phyloP scores from a whole-genome alignment of 1,284 basidiomycete species.

The Cryptococcus sp. region DNA sequence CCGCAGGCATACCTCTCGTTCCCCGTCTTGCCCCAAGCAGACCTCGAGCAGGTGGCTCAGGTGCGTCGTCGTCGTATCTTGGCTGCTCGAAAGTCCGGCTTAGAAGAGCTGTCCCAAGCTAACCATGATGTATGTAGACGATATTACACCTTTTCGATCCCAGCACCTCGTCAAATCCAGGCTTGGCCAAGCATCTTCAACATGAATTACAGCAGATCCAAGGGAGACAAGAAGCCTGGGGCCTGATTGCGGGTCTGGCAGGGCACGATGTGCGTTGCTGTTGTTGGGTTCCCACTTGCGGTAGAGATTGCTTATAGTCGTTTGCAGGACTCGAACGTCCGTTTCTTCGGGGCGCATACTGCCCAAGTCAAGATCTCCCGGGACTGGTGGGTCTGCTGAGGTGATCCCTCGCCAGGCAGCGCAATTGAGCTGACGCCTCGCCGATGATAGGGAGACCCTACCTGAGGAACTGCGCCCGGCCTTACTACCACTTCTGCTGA shows the following conservation, averaged over 20 bases:
- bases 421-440: neutral
- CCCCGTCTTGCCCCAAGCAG: conserved; percentile 35
- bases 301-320: conserved; percentile 2
- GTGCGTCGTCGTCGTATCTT: conserved; percentile 20
- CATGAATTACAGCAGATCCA: conserved; percentile 50
- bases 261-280: conserved; percentile 38
- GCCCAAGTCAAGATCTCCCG: conserved; percentile 85
- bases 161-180: conserved; percentile 37
- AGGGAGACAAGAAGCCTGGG: conserved; percentile 50
- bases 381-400: conserved; percentile 67
- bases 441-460: conserved; percentile 46
- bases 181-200: conserved; percentile 45
- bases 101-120: neutral
- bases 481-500: conserved; percentile 45
- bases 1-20: conserved; percentile 62
- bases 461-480: conserved; percentile 44
- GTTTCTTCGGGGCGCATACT: conserved; percentile 90
- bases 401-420: neutral
- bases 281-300: neutral
- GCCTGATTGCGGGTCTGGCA: conserved; percentile 49
- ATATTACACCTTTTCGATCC: conserved; percentile 48
- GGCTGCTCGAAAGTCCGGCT: neutral
- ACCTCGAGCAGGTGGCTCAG: conserved; percentile 41
- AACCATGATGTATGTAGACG: conserved; percentile 25
- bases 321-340: conserved; percentile 68